A percentile compares a stretch with the other conserved stretches of the same genome.
phyloP scores from a whole-genome alignment of 495 filamentous ascomycete genomes.

The Apiosordaria backusii region DNA sequence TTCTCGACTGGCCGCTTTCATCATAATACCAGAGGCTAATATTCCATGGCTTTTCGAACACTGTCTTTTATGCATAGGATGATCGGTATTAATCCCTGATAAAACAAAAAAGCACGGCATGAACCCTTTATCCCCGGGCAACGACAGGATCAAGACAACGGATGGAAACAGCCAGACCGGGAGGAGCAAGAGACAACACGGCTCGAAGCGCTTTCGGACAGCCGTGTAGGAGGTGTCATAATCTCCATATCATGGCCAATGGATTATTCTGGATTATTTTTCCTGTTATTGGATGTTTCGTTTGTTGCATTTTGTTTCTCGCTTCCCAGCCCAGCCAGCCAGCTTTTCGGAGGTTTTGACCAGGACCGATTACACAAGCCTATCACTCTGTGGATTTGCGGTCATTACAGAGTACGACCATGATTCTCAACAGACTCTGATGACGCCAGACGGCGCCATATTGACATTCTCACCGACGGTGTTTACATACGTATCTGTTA shows the following conservation, averaged over 20 bases:
- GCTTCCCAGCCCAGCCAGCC: not conserved
- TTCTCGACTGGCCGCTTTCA: not conserved
- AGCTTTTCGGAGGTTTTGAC: no score
- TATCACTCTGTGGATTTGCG: not conserved
- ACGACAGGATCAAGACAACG: slow-evolving; percentile 1
- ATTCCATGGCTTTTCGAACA: not conserved
- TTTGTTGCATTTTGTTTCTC: not conserved
- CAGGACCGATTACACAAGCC: no score
- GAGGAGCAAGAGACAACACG: not conserved
- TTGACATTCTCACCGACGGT: not conserved
- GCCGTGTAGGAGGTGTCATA: no score
- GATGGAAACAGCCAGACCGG: not conserved
- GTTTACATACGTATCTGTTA: not conserved
- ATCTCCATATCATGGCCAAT: no score
- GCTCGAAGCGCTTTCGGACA: not conserved
- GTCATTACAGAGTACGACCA: not conserved
- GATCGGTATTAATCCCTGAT: slow-evolving; percentile 18
- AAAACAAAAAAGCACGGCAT: slow-evolving; percentile 11
- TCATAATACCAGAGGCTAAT: slow-evolving; percentile 2
- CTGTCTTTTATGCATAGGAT: slow-evolving; percentile 3
- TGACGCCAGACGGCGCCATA: not conserved
- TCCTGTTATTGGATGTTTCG: not conserved
- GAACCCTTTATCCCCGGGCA: slow-evolving; percentile 1
- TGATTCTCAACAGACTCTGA: not conserved
- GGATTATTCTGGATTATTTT: no score